phyloP scores from a whole-genome alignment of 2,329 filamentous ascomycete genomes.

The Sporothrix humicola region DNA sequence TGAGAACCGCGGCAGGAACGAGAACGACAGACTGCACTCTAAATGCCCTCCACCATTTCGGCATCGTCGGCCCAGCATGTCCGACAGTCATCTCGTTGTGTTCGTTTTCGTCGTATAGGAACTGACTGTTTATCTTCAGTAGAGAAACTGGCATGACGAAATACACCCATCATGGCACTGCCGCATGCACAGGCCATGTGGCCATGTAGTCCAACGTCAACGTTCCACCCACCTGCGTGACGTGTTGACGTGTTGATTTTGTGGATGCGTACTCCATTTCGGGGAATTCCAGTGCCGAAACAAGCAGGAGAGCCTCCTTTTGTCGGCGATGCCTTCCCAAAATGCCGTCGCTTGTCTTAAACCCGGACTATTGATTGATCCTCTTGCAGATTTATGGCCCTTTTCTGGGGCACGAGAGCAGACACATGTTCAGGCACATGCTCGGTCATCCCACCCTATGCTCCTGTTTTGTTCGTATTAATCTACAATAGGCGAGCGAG shows the following conservation, averaged over 20 bases:
- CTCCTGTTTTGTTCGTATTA: neutral
- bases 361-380: neutral
- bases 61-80: neutral
- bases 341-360: constrained; percentile 4
- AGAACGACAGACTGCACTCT: neutral
- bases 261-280: neutral
- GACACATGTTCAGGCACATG: neutral
- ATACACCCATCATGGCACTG: neutral
- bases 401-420: neutral
- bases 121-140: neutral
- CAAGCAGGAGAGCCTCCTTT: neutral
- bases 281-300: neutral
- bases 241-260: neutral
- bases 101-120: neutral
- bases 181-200: neutral
- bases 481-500: neutral
- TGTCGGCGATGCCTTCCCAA: neutral
- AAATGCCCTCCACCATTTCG: neutral
- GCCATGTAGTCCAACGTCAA: neutral
- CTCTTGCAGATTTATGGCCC: neutral
- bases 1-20: neutral
- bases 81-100: neutral
- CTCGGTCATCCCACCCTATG: neutral
- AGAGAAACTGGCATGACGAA: neutral
- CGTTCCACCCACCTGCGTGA: neutral